Evolutionary conservation across 371 early-diverging fungal species (phyloP).

Genomic region (Thermomucor indicae-seudaticae): DNA sequence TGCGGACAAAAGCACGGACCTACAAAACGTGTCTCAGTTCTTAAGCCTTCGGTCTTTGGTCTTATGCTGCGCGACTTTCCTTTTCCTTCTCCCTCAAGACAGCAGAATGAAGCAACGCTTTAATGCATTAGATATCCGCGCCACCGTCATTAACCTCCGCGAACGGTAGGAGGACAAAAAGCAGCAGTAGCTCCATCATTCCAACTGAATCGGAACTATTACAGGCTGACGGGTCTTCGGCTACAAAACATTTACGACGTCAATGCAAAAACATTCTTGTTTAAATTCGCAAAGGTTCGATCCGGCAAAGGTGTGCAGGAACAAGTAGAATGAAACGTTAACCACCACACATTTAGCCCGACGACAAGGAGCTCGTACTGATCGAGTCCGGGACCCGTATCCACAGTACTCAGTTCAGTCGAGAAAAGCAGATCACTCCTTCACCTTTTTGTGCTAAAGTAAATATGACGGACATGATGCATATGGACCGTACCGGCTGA

Average conservation of each 20-base stretch:
- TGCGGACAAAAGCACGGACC: too few species aligned
- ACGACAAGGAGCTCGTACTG: conserved; percentile 84
- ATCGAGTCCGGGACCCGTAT: conserved; percentile 93
- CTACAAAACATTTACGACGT: conserved; percentile 95
- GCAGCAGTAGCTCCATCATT: too few species aligned
- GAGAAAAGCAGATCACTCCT: conserved; percentile 86
- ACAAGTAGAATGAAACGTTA: neutral
- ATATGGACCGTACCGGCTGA: neutral
- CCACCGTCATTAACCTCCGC: conserved; percentile 70
- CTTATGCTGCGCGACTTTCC: too few species aligned
- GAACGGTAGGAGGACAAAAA: conserved; percentile 58
- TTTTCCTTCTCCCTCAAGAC: too few species aligned
- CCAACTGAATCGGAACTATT: too few species aligned
- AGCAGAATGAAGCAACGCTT: conserved; percentile 85
- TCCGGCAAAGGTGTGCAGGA: neutral
- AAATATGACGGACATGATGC: neutral
- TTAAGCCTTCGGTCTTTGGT: too few species aligned
- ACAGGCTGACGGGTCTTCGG: conserved; percentile 77
- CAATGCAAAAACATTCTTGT: conserved; percentile 83
- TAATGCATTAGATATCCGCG: conserved; percentile 84
- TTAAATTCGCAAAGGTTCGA: conserved; percentile 85
- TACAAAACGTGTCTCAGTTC: too few species aligned
- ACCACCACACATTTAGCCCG: conserved; percentile 48
- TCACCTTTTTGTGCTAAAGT: conserved; percentile 85
- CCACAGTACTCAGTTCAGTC: conserved; percentile 85